Evolutionary conservation across 106 monocot species (phyloP).

Genomic region (Gastrodia elata): DNA sequence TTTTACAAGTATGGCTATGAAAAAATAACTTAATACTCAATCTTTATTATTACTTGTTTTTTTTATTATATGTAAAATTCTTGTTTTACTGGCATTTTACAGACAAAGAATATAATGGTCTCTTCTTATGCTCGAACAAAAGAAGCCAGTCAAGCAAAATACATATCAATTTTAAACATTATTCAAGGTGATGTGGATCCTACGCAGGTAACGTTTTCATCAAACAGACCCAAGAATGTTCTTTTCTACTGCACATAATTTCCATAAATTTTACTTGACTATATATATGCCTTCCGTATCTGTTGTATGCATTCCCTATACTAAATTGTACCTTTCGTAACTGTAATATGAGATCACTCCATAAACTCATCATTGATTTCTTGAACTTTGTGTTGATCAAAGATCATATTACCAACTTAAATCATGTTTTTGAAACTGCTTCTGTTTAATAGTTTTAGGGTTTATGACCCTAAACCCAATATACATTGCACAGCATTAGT

Average conservation of each 20-base stretch:
- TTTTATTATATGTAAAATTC: neutral
- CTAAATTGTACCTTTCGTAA: neutral
- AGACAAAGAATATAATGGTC: constrained; percentile 98
- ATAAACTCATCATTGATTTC: neutral
- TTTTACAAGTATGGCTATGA: constrained; percentile 47
- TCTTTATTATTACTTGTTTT: neutral
- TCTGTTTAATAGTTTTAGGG: too few relatives aligned
- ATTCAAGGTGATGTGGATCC: constrained; percentile 99
- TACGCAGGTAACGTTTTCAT: constrained; percentile 64
- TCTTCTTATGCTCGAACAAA: constrained; percentile 99
- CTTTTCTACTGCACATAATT: neutral
- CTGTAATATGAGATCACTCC: constrained; percentile 1
- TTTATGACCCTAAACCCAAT: too few relatives aligned
- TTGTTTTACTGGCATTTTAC: constrained; percentile 16
- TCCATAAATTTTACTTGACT: neutral
- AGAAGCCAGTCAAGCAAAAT: constrained; percentile 98
- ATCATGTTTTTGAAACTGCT: neutral
- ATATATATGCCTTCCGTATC: neutral
- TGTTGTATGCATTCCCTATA: neutral
- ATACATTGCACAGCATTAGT: neutral
- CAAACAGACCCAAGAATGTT: neutral
- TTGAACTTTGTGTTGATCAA: neutral
- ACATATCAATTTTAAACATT: constrained; percentile 94
- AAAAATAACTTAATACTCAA: neutral
- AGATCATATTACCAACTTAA: neutral